Conservation (phyloP, 2,329 filamentous ascomycete genomes). For the Stachybotrys echinatus region DNA sequence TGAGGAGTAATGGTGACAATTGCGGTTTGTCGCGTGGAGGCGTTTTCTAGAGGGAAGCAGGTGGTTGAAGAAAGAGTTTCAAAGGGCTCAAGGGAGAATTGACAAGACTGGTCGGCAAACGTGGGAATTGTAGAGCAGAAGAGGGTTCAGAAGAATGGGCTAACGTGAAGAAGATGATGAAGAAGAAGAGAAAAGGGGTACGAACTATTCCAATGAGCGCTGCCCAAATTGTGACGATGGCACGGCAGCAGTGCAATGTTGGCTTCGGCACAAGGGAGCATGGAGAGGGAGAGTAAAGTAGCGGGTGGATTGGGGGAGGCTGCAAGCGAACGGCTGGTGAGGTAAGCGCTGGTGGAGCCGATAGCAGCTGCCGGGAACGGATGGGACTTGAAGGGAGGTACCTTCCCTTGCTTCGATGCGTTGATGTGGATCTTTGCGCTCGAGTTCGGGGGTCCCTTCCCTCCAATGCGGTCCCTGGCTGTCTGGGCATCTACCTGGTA, state of each 20-base stretch:
- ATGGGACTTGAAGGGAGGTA: too few relatives aligned
- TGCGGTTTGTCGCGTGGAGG: not conserved
- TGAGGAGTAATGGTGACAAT: slow-evolving; percentile 4
- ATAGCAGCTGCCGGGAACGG: not conserved
- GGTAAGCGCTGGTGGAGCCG: not conserved
- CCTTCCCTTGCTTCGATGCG: too few relatives aligned
- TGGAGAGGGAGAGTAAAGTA: slow-evolving; percentile 16
- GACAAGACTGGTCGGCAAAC: slow-evolving; percentile 1
- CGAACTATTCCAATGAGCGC: slow-evolving; percentile 29
- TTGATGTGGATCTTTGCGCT: too few relatives aligned
- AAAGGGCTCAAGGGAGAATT: slow-evolving; percentile 3
- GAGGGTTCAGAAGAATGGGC: slow-evolving; percentile 5
- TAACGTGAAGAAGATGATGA: slow-evolving; percentile 3
- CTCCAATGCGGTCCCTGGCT: too few relatives aligned
- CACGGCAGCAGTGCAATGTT: slow-evolving; percentile 13
- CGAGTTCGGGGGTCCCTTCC: too few relatives aligned
- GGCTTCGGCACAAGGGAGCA: slow-evolving; percentile 14
- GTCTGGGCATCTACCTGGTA: too few relatives aligned
- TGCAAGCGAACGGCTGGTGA: slow-evolving; percentile 11
- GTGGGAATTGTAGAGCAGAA: not conserved
- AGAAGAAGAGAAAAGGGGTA: slow-evolving; percentile 14
- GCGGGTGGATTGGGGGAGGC: slow-evolving; percentile 15
- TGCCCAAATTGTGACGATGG: slow-evolving; percentile 15
- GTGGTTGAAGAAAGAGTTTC: slow-evolving; percentile 1
- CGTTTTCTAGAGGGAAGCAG: not conserved